A percentile compares a stretch with the other conserved stretches of the same genome.
phyloP scores from a whole-genome alignment of 345 rosid species.

The Populus ilicifolia region DNA sequence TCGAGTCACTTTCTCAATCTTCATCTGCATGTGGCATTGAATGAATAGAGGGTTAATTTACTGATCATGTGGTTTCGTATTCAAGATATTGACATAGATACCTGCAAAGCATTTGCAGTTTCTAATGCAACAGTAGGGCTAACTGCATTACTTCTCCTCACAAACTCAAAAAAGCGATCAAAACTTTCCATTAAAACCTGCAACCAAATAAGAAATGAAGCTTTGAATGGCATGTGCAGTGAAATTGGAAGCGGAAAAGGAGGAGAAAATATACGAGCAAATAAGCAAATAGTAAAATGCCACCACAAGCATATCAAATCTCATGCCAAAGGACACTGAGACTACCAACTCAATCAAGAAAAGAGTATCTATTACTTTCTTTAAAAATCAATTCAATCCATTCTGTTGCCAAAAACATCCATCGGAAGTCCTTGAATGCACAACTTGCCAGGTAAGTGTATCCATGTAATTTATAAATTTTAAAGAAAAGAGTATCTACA shows the following conservation, averaged over 20 bases:
- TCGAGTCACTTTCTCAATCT: constrained; percentile 93
- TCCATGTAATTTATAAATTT: background rate
- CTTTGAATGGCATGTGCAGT: constrained; percentile 5
- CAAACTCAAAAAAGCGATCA: constrained; percentile 82
- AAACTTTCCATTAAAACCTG: constrained; percentile 90
- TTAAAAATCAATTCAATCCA: too few species aligned
- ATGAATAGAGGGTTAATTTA: constrained; percentile 16
- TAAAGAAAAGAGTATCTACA: too few species aligned
- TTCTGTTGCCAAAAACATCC: too few species aligned
- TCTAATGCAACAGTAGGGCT: constrained; percentile 92
- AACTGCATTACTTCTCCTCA: constrained; percentile 90
- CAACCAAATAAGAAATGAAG: constrained; percentile 18
- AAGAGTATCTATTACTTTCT: too few species aligned
- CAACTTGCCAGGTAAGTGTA: background rate
- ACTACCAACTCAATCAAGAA: too few species aligned
- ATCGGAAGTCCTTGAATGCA: too few species aligned
- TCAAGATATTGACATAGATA: constrained; percentile 34
- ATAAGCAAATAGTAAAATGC: constrained; percentile 11
- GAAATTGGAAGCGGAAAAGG: background rate
- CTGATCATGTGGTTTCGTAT: background rate
- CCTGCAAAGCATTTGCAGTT: constrained; percentile 98
- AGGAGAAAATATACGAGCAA: background rate
- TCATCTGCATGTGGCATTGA: constrained; percentile 49
- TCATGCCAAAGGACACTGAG: too few species aligned
- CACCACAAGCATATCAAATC: background rate